Evolutionary conservation across 1,139 yeast genomes (phyloP).

Genomic region (Kluyveromyces marxianus): DNA sequence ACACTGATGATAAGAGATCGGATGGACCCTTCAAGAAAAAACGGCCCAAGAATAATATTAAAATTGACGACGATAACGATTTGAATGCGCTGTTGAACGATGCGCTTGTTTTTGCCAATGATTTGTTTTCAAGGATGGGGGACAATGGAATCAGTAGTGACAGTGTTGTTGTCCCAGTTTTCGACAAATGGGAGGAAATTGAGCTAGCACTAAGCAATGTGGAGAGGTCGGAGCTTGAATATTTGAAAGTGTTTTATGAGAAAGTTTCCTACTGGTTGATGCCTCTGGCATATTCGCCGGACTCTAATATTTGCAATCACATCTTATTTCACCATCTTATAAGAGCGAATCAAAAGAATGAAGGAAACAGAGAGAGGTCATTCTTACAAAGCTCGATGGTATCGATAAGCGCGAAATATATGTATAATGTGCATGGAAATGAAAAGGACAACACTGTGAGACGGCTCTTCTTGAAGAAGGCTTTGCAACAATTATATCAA

Average conservation of each 20-base stretch:
- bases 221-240: slow-evolving; percentile 28
- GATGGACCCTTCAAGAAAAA: neutral
- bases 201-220: slow-evolving; percentile 21
- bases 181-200: slow-evolving; percentile 15
- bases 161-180: neutral
- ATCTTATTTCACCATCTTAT: slow-evolving; percentile 37
- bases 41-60: neutral
- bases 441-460: slow-evolving; percentile 41
- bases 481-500: slow-evolving; percentile 42
- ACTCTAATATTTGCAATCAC: slow-evolving; percentile 37
- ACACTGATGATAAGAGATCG: neutral
- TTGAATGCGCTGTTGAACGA: slow-evolving; percentile 8
- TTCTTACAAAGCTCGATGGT: slow-evolving; percentile 51
- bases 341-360: slow-evolving; percentile 1
- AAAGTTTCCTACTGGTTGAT: slow-evolving; percentile 34
- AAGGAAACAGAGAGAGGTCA: slow-evolving; percentile 16
- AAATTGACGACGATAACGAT: neutral
- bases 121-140: slow-evolving; percentile 6
- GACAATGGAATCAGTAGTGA: neutral
- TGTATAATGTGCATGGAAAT: slow-evolving; percentile 23
- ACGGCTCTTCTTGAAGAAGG: slow-evolving; percentile 44
- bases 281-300: slow-evolving; percentile 33
- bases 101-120: slow-evolving; percentile 9
- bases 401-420: slow-evolving; percentile 50
- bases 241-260: slow-evolving; percentile 34